A percentile compares a stretch with the other conserved stretches of the same genome.
phyloP scores from a whole-genome alignment of 2,329 filamentous ascomycete genomes.

The Exutisphaerella laricina region DNA sequence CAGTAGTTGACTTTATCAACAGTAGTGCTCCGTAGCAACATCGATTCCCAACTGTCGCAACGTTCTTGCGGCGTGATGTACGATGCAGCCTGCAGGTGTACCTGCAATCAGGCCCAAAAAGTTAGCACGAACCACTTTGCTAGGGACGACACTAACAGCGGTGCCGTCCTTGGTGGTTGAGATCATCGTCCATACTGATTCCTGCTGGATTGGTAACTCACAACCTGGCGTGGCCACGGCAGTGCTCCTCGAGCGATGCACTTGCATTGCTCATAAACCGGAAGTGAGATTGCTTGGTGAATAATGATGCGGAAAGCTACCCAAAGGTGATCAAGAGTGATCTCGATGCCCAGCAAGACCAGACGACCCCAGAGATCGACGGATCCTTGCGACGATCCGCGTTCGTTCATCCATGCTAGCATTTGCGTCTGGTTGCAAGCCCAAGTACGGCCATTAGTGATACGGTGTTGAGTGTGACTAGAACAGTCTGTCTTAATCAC shows the following conservation, averaged over 20 bases:
- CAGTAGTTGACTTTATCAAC: background rate
- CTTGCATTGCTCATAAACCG: background rate
- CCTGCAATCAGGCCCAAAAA: constrained; percentile 1
- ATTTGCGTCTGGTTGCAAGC: background rate
- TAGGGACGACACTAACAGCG: background rate
- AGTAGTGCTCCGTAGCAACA: background rate
- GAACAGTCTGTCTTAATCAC: too few relatives aligned
- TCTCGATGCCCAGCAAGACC: constrained; percentile 6
- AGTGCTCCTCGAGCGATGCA: background rate
- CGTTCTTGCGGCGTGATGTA: background rate
- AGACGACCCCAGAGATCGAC: constrained; percentile 6
- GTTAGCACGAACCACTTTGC: background rate
- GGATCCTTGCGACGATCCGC: constrained; percentile 5
- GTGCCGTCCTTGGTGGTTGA: background rate
- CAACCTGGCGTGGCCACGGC: background rate
- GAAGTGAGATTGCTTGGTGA: background rate
- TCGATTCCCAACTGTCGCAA: background rate
- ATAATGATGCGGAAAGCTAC: background rate
- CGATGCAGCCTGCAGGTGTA: background rate
- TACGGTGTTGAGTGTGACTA: background rate
- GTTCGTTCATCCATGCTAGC: background rate
- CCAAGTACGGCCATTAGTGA: background rate
- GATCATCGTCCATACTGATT: background rate
- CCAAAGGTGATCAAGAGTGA: background rate
- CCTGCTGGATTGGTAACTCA: background rate